Evolutionary conservation across 1,139 yeast genomes (phyloP), one percentile per base, ranked within the genome.

Genomic region (Lodderomyces orthopsilosis): DNA sequence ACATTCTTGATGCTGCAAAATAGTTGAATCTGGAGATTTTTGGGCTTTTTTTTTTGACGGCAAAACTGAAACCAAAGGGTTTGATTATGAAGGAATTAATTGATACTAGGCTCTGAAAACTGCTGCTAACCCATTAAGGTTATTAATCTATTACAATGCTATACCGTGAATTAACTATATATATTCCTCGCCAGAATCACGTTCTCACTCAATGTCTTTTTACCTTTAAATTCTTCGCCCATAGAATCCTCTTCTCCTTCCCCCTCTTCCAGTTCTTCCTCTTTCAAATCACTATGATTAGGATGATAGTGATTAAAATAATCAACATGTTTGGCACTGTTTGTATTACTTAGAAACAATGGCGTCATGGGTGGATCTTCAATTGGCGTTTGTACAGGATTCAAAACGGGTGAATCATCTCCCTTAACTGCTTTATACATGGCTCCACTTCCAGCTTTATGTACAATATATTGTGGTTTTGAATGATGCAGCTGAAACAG

Each of bases 341-440:
- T 17, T 19, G 17, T 17, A 52, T 53, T 30, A 44, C 57, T 66
- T 44, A 73, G 57, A 42, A 58, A 62, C 45, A 73, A 59, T 2
- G 78, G 78, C 2, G 78, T 73, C 77, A 73, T 73, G 1, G 77
- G 77, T 27, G 66, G 62, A 28, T 70, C 77, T 44, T 70, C 77
- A 12, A 57, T 51, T 1, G 77, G 77, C 1, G 78, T 70, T 45
- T 62, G 72, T 1, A 72, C 77, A 0, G 78, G 78, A 23, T 59
- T 59, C 35, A 73, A 54, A 3, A 57, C 57, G 0, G 77, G 77
- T 5, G 74, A 68, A 35, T 57, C 56, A 42, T 56, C 54, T 1
- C 71, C 74, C 8, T 6, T 22, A 2, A 2, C 10, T 15, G 13
- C 36, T 17, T 15, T 17, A 30, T 30, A 15, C 5, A 15, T 30